Base-by-base conservation (phyloP, 2,329 filamentous ascomycete genomes). In the Cordyceps javanica region DNA sequence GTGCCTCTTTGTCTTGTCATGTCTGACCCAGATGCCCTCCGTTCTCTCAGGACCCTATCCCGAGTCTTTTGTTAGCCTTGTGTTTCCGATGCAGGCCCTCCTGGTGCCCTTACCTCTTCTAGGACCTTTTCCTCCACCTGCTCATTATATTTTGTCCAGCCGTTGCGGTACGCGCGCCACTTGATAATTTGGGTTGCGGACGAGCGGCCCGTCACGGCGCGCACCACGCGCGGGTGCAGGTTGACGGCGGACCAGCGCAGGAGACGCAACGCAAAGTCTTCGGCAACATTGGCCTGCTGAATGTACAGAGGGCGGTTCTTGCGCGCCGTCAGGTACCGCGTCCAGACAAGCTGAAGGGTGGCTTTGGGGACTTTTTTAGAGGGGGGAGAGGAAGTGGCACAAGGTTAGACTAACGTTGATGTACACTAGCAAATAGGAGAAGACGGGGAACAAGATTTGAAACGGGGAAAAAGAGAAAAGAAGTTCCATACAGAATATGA, bases 1-100 rank as follows among this genome's bases (percentile, higher is more conserved):
- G 0, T 89, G 87, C 55, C 81, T 76, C 50, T 77, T 72, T 39
- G 78, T 75, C 16, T 81, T 78, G 63, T 90, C 79, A 45, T 81
- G 73, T 42, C 81, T 80, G 50, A 91, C 82, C 85, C 88, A 93
- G 4, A 93, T 72, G 2, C 90, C 90, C 59, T 77, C 77, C 58
- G 86, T 61, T 39, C 63, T 60, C n/a, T 80, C 46, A 69, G 75
- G 78, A 54, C 60, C 66, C 63, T 65, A 23, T 5, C 19, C 19
- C n/a, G n/a, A 26, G 16, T 16, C 28, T 60, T 51, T 60, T 7
- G 46, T 63, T 36, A 62, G n/a, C 21, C 21, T 32, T 8, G 26
- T 23, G 4, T 34, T 14, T 34, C 25, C 26, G 21, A 32, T 25
- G 32, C 23, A 26, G 32, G 14, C 21, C 3, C 19, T 19, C 5